Evolutionary conservation across 345 rosid genomes (phyloP).

Genomic region (Psidium friedrichsthalianum): DNA sequence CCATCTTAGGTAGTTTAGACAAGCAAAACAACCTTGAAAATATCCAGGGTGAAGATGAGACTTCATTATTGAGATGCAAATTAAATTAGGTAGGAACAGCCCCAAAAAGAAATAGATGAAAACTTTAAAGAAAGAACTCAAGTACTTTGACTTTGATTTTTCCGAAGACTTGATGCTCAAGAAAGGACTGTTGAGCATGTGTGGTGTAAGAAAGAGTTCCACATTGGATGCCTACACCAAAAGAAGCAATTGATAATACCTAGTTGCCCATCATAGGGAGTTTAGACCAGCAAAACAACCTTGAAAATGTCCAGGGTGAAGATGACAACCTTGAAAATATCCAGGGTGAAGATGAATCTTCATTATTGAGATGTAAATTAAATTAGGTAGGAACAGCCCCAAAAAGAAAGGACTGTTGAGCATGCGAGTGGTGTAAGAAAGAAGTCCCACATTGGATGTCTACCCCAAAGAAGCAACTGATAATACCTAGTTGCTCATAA

Average conservation of each 20-base stretch:
- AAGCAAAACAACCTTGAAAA: not conserved
- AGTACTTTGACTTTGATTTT: not conserved
- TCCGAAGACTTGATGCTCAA: not conserved
- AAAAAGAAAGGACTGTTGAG: not conserved
- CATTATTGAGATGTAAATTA: not conserved
- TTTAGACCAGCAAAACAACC: not conserved
- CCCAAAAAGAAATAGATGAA: not conserved
- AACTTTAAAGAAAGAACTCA: not conserved
- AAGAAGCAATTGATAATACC: not conserved
- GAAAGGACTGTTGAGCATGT: not conserved
- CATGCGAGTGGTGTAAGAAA: not conserved
- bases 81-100: not conserved
- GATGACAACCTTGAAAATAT: too few relatives aligned
- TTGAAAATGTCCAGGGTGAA: not conserved
- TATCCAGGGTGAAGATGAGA: not conserved
- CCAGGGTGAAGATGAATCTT: too few relatives aligned
- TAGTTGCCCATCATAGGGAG: not conserved
- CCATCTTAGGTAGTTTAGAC: not conserved
- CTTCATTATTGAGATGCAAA: not conserved
- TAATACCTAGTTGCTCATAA: not conserved
- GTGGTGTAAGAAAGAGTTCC: not conserved
- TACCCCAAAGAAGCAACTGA: not conserved
- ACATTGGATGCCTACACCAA: not conserved
- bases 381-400: not conserved
- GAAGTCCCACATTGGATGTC: not conserved